A percentile compares a stretch with the other conserved stretches of the same genome.
These are phyloP conservation scores for Lasiosphaeria hispida DNA, from an alignment of 495 filamentous ascomycete genomes.

Conservation along the genomic window DNA sequence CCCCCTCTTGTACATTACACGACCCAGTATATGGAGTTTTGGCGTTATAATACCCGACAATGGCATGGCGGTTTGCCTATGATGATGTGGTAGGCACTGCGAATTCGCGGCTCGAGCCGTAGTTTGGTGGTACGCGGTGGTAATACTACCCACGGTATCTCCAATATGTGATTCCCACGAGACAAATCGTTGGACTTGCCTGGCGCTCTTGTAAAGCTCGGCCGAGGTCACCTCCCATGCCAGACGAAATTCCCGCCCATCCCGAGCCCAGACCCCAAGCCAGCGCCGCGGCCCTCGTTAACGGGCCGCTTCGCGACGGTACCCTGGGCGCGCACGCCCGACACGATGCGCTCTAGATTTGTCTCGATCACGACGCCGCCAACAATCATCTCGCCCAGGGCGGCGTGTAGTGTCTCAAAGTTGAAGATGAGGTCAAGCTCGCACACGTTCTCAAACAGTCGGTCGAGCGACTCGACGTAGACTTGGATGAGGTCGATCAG, in stretches of 20 bases:
- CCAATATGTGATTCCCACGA: neutral
- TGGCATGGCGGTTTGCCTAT: slow-evolving; percentile 15
- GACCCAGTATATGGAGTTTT: slow-evolving; percentile 24
- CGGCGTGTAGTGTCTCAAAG: slow-evolving; percentile 93
- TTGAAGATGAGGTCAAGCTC: slow-evolving; percentile 98
- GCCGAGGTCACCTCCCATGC: slow-evolving; percentile 46
- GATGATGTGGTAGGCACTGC: neutral
- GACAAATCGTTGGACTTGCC: neutral
- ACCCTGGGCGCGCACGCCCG: slow-evolving; percentile 77
- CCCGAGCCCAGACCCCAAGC: slow-evolving; percentile 44
- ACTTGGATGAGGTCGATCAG: slow-evolving; percentile 97
- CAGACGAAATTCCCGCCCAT: slow-evolving; percentile 60
- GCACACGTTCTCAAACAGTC: slow-evolving; percentile 96
- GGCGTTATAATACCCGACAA: slow-evolving; percentile 32
- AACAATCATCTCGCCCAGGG: slow-evolving; percentile 90
- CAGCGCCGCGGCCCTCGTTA: slow-evolving; percentile 47
- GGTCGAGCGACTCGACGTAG: slow-evolving; percentile 91
- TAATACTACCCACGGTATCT: neutral
- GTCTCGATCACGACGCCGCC: slow-evolving; percentile 97
- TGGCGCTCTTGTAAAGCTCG: neutral
- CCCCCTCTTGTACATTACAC: slow-evolving; percentile 20
- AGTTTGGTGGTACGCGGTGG: too few relatives aligned
- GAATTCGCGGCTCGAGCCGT: neutral
- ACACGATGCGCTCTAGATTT: slow-evolving; percentile 78
- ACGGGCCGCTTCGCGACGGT: slow-evolving; percentile 68